Percentiles rank a stretch among this genome's conserved stretches.
These are phyloP conservation scores for Alternaria sp. DNA, from an alignment of 2,329 filamentous ascomycete genomes.

Conservation along the genomic window DNA sequence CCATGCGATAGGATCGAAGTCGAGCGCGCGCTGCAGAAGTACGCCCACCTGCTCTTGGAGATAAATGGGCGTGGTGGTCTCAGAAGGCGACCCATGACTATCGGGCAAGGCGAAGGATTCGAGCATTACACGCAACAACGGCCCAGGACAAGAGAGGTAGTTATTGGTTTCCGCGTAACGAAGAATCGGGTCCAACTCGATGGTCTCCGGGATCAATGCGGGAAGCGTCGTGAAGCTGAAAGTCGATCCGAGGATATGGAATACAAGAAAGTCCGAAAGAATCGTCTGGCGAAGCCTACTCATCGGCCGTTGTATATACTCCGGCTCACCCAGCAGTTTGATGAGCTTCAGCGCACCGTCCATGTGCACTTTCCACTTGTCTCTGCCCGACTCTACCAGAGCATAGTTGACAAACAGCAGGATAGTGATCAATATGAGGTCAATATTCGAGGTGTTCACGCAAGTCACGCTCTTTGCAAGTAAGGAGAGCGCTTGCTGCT, in stretches of 20 bases:
- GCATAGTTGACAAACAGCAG: slow-evolving; percentile 59
- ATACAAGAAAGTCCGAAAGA: slow-evolving; percentile 46
- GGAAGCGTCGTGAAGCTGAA: slow-evolving; percentile 37
- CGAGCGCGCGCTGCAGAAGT: slow-evolving; percentile 34
- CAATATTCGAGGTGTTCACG: slow-evolving; percentile 42
- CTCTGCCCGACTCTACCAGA: slow-evolving; percentile 58
- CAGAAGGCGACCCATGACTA: slow-evolving; percentile 17
- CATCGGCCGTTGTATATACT: slow-evolving; percentile 37
- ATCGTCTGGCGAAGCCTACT: slow-evolving; percentile 42
- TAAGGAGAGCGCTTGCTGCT: slow-evolving; percentile 55
- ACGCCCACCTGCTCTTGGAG: slow-evolving; percentile 34
- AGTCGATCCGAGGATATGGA: slow-evolving; percentile 44
- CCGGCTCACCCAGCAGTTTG: slow-evolving; percentile 43
- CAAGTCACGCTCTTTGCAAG: slow-evolving; percentile 44
- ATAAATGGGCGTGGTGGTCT: slow-evolving; percentile 12
- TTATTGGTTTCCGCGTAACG: slow-evolving; percentile 50
- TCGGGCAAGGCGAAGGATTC: slow-evolving; percentile 44
- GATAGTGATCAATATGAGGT: slow-evolving; percentile 55
- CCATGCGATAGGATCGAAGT: slow-evolving; percentile 44
- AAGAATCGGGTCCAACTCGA: slow-evolving; percentile 44
- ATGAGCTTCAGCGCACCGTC: slow-evolving; percentile 59
- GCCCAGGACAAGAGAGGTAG: slow-evolving; percentile 47
- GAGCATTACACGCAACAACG: slow-evolving; percentile 46
- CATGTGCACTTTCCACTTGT: slow-evolving; percentile 60
- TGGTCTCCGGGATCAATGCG: slow-evolving; percentile 36